Conservation (phyloP, 768 basidiomycete genomes). For the Russula compacta region DNA sequence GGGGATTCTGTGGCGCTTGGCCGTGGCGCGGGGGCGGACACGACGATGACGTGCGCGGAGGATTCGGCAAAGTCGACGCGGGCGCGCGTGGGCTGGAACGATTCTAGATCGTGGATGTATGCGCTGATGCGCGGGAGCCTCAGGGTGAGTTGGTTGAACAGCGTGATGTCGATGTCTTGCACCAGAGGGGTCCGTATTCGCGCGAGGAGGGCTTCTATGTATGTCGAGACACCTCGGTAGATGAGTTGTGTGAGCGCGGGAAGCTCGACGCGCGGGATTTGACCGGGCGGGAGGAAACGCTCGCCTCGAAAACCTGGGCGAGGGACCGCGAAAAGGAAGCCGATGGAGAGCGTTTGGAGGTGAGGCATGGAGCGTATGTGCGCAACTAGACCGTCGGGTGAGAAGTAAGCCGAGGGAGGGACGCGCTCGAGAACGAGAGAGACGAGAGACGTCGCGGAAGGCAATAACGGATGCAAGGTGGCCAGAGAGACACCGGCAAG, state of each 20-base stretch:
- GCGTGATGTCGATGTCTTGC: not conserved
- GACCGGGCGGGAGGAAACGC: not conserved
- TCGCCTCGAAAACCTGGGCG: constrained; percentile 1
- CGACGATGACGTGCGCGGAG: not conserved
- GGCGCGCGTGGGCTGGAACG: not conserved
- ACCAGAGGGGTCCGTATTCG: constrained; percentile 2
- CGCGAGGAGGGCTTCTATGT: constrained; percentile 7
- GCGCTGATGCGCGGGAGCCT: not conserved
- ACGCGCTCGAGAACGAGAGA: constrained; percentile 13
- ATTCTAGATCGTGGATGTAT: not conserved
- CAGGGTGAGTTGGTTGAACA: constrained; percentile 11
- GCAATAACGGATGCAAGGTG: not conserved
- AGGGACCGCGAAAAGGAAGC: constrained; percentile 8
- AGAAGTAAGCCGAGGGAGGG: constrained; percentile 4
- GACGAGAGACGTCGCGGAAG: constrained; percentile 1
- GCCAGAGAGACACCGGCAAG: constrained; percentile 5
- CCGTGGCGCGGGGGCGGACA: not conserved
- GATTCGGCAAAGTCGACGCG: constrained; percentile 2
- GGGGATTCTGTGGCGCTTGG: not conserved
- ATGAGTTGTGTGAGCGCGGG: constrained; percentile 5
- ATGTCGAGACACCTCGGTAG: constrained; percentile 5
- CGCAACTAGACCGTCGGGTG: not conserved
- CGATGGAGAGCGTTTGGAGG: constrained; percentile 1
- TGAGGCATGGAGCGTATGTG: constrained; percentile 4
- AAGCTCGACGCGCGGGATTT: not conserved